These are phyloP conservation scores for Teratosphaeria viscida DNA, from an alignment of 2,329 filamentous ascomycete genomes.

Conservation along the genomic window DNA sequence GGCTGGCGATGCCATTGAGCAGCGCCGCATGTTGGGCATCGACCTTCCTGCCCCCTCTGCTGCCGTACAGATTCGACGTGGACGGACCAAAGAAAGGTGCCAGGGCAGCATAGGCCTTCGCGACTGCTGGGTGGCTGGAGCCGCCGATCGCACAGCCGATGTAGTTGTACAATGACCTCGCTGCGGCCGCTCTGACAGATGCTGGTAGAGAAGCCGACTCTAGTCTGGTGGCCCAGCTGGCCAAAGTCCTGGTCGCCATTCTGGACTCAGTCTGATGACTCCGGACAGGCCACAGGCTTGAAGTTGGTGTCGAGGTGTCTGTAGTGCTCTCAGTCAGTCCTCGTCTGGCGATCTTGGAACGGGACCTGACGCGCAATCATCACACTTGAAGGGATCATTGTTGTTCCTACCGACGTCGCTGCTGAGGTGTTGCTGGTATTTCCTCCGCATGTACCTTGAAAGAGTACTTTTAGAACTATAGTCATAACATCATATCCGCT, in stretches of 20 bases:
- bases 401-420: not conserved
- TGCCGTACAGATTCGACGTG: slow-evolving; percentile 29
- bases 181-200: slow-evolving; percentile 34
- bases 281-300: not conserved
- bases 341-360: no score
- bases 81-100: slow-evolving; percentile 28
- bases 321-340: no score
- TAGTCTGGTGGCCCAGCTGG: slow-evolving; percentile 38
- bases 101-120: slow-evolving; percentile 28
- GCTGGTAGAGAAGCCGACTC: slow-evolving; percentile 31
- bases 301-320: no score
- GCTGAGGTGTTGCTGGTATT: not conserved
- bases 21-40: slow-evolving; percentile 43
- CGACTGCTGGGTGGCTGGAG: slow-evolving; percentile 36
- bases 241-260: slow-evolving; percentile 41
- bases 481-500: no score
- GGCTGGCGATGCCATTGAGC: slow-evolving; percentile 45
- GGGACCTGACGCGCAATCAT: not conserved
- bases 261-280: not conserved
- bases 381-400: not conserved
- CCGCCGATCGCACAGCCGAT: slow-evolving; percentile 44
- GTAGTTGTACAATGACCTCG: slow-evolving; percentile 45
- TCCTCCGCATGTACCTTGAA: not conserved
- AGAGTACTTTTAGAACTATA: no score
- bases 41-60: slow-evolving; percentile 23